phyloP scores from a whole-genome alignment of 225 moss, liverwort and hornwort species.

The Marchantia paleacea region DNA sequence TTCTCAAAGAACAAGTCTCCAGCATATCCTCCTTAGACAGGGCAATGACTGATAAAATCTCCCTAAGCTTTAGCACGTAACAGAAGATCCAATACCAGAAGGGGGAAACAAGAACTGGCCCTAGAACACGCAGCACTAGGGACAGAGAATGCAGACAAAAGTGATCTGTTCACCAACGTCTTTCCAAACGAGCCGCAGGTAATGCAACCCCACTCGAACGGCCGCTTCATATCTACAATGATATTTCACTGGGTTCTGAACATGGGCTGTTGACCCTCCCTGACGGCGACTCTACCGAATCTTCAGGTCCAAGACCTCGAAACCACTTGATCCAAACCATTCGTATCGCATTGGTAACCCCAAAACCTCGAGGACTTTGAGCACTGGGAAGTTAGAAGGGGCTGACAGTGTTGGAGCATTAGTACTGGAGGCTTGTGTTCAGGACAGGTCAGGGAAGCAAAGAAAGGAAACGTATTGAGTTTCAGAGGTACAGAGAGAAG shows the following conservation, averaged over 20 bases:
- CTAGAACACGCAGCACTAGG: too few relatives aligned
- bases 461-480: neutral
- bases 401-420: neutral
- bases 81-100: too few relatives aligned
- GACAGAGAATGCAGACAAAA: neutral
- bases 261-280: neutral
- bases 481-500: neutral
- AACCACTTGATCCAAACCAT: too few relatives aligned
- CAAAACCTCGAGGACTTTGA: constrained; percentile 9
- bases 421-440: too few relatives aligned
- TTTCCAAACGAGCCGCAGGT: neutral
- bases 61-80: too few relatives aligned
- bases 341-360: neutral
- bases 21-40: too few relatives aligned
- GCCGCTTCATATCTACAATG: neutral
- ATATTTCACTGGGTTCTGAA: neutral
- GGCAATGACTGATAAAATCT: too few relatives aligned
- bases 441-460: neutral
- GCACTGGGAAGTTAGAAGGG: neutral
- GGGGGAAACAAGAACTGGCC: too few relatives aligned
- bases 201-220: neutral
- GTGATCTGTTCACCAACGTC: neutral
- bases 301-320: neutral
- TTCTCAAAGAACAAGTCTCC: too few relatives aligned
- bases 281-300: neutral